Evolutionary conservation across 1,284 basidiomycete species (phyloP).

Genomic region (Stereum hirsutum): DNA sequence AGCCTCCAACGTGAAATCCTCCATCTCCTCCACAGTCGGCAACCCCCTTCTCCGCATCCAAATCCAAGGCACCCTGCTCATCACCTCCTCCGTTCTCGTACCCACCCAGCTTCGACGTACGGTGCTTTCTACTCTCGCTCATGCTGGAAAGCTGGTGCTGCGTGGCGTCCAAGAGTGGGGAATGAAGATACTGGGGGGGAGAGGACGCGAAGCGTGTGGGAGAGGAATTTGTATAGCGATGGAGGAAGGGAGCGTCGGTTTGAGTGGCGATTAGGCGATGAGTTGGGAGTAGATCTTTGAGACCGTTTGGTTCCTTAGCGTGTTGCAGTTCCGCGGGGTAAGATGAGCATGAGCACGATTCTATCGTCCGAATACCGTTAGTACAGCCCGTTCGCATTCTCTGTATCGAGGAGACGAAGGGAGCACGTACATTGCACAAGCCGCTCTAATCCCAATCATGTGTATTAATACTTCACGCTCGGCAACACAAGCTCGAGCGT

Average conservation of each 20-base stretch:
- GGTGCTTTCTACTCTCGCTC: conserved; percentile 54
- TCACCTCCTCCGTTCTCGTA: too few species aligned
- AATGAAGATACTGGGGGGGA: conserved; percentile 43
- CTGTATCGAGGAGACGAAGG: neutral
- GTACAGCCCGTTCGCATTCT: too few species aligned
- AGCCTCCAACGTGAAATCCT: conserved; percentile 67
- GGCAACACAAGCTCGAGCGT: conserved; percentile 70
- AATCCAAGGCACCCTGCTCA: too few species aligned
- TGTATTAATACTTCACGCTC: conserved; percentile 63
- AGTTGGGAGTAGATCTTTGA: conserved; percentile 60
- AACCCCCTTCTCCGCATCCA: conserved; percentile 62
- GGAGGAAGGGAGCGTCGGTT: conserved; percentile 65
- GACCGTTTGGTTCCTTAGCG: conserved; percentile 64
- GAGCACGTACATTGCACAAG: conserved; percentile 54
- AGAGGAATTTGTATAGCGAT: conserved; percentile 69
- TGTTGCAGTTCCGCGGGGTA: conserved; percentile 58
- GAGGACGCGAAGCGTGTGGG: conserved; percentile 57
- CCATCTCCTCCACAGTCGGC: conserved; percentile 62
- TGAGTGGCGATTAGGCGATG: conserved; percentile 59
- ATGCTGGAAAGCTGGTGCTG: conserved; percentile 58
- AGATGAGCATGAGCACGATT: conserved; percentile 65
- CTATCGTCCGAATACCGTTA: conserved; percentile 25
- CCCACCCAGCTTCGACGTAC: conserved; percentile 29
- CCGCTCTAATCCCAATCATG: conserved; percentile 80
- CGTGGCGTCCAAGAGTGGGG: conserved; percentile 53